Conservation (phyloP, 164 flowering plant species). For the Piper longum region DNA sequence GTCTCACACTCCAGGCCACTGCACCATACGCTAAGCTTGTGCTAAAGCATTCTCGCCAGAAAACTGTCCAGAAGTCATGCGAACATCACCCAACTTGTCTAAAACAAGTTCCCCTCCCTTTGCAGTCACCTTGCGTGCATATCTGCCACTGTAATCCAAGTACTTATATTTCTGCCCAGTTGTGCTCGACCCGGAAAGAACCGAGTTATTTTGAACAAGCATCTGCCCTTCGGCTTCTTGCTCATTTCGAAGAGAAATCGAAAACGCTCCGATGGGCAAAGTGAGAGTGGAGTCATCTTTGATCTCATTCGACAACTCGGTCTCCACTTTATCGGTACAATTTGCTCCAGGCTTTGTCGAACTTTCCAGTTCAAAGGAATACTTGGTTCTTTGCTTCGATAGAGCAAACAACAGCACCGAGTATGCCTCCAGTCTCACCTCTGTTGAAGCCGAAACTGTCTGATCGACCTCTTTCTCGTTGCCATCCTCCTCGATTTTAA, state of each 20-base stretch:
- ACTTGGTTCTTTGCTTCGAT: constrained; percentile 10
- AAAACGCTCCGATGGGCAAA: constrained; percentile 2
- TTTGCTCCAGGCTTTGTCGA: constrained; percentile 21
- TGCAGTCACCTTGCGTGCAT: constrained; percentile 22
- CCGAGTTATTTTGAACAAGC: constrained; percentile 52
- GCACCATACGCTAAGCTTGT: neutral
- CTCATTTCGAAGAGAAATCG: constrained; percentile 16
- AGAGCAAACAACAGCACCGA: constrained; percentile 13
- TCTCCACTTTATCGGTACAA: constrained; percentile 17
- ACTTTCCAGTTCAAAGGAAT: constrained; percentile 32
- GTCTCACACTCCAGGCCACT: too few species aligned
- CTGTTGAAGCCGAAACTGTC: constrained; percentile 20
- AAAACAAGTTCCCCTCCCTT: constrained; percentile 22
- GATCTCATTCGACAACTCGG: constrained; percentile 30
- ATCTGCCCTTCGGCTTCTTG: constrained; percentile 60
- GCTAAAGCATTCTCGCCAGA: neutral
- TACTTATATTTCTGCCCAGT: constrained; percentile 37
- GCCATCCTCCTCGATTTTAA: constrained; percentile 32
- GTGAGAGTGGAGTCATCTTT: constrained; percentile 15
- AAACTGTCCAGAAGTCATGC: constrained; percentile 4
- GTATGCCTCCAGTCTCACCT: constrained; percentile 15
- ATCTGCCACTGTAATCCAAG: constrained; percentile 28
- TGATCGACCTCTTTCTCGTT: constrained; percentile 35
- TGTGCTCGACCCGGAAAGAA: constrained; percentile 39
- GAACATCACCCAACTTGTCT: constrained; percentile 18